phyloP scores from a whole-genome alignment of 2,329 filamentous ascomycete genomes.

The Trichoderma afroharzianum region DNA sequence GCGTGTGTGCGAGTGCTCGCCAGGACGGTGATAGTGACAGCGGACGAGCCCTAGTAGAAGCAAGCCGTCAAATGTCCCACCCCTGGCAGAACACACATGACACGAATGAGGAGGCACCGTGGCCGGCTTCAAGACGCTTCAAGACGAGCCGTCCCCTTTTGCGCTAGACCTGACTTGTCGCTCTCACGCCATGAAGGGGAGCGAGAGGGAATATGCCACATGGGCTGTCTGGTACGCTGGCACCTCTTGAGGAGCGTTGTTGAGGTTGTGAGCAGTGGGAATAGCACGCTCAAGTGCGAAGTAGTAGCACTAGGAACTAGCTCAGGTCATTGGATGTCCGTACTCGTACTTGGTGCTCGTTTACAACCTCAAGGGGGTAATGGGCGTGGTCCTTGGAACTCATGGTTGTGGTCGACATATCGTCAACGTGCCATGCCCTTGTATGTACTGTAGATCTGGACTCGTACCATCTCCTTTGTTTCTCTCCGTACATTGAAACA shows the following conservation, averaged over 20 bases:
- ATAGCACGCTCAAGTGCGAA: neutral
- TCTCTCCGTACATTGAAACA: neutral
- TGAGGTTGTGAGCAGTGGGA: neutral
- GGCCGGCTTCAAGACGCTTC: neutral
- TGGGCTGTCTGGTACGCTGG: neutral
- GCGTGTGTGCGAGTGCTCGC: slow-evolving; percentile 8
- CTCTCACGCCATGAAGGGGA: slow-evolving; percentile 4
- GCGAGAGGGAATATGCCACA: slow-evolving; percentile 6
- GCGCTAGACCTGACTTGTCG: slow-evolving; percentile 7
- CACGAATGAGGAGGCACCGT: slow-evolving; percentile 5
- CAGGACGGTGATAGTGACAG: slow-evolving; percentile 11
- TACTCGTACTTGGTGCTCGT: neutral
- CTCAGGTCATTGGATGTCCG: neutral
- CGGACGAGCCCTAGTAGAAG: slow-evolving; percentile 1
- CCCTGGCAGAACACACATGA: slow-evolving; percentile 12
- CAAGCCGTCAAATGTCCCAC: slow-evolving; percentile 1
- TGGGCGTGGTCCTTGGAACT: neutral
- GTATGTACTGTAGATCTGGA: neutral
- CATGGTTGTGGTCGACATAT: neutral
- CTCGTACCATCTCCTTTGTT: neutral
- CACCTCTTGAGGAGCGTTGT: neutral
- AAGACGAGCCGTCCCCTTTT: neutral
- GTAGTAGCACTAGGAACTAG: neutral
- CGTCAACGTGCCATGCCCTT: neutral
- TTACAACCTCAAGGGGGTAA: neutral